Percentiles rank a stretch among this genome's conserved stretches.
Evolutionary conservation across 2,329 filamentous ascomycete genomes (phyloP).

Genomic region (Aspergillus luchuensis): DNA sequence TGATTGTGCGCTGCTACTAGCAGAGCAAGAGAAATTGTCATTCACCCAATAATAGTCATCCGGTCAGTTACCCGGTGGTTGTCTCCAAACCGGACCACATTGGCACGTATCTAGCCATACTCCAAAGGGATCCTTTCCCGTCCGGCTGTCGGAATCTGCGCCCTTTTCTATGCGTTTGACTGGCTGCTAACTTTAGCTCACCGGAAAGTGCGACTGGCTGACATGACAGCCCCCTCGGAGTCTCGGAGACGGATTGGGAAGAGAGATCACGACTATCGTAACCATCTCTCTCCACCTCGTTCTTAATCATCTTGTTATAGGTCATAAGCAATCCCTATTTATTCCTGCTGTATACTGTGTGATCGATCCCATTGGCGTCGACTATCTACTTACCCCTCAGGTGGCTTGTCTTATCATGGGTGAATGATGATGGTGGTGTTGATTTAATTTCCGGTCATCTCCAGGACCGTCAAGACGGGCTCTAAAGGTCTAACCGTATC

Average conservation of each 20-base stretch:
- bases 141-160: conserved; percentile 1
- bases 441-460: no score
- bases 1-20: no score
- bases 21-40: not conserved
- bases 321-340: no score
- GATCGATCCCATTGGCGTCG: no score
- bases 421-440: no score
- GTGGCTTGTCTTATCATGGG: no score
- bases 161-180: not conserved
- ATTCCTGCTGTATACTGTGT: no score
- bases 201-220: not conserved
- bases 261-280: not conserved
- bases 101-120: not conserved
- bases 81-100: not conserved
- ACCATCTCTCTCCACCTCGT: no score
- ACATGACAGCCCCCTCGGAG: not conserved
- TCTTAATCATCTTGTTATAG: no score
- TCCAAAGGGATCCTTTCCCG: conserved; percentile 15
- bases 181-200: conserved; percentile 13
- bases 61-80: not conserved
- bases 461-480: not conserved
- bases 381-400: no score
- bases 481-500: conserved; percentile 1
- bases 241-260: not conserved
- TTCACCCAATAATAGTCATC: not conserved